Base-by-base conservation (phyloP, 1,284 basidiomycete genomes). In the Schizophyllum amplum region DNA sequence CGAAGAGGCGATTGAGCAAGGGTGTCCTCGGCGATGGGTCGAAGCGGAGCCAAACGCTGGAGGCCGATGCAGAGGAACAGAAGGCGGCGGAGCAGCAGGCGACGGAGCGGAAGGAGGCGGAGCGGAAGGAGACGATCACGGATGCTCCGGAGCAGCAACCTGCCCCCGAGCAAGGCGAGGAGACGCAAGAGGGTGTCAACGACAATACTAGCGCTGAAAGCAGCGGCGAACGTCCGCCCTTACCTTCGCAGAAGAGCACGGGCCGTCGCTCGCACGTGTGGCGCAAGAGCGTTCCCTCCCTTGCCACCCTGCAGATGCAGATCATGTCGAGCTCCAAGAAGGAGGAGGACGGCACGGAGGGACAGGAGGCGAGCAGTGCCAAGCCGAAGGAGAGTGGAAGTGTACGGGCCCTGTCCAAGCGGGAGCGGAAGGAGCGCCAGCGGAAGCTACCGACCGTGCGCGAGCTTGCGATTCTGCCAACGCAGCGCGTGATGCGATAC, bases 401-500 rank as follows among this genome's bases (percentile, higher is more conserved):
- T 42, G 7, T 27, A 51, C 26, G 25, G 42, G 11, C 7, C 33
- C 17, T 22, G 11, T 48, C 53, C 5, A 42, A 50, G 49, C 33
- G 33, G 17, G 55, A 55, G 47, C 52, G 57, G 33, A 56, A 46
- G 47, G 46, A 59, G 33, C 33, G 33, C 7, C 53, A 52, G 33
- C 48, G 48, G 23, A 7, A 64, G 60, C 65, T 66, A 26, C 72
- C 72, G 20, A 65, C 69, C 23, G 72, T 83, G 24, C 71, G 83
- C 55, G 86, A 88, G 59, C 71, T 87, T 7, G 86, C 83, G 4
- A 88, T 88, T 60, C 71, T 84, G 60, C 86, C 86, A 21, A 82
- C 82, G 15, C 86, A 88, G 69, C 72, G 86, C 54, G 78, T 86
- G 23, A 83, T 81, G 74, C 76, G 86, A 62, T 88, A 88, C 68